Conservation (phyloP, 345 rosid genomes). For the Eucalyptus pauciflora region DNA sequence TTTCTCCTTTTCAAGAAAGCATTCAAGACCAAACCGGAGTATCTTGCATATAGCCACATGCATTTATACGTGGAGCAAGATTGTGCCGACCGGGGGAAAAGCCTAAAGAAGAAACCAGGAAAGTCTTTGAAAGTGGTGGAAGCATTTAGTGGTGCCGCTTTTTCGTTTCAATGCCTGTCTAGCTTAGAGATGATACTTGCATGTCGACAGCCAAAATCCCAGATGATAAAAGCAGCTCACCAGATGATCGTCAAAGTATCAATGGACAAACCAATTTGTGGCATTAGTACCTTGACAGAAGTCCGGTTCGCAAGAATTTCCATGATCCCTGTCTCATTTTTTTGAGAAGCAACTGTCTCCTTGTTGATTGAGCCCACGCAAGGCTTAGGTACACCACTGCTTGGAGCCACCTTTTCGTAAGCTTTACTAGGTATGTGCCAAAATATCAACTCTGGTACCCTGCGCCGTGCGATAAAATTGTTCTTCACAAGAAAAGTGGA, state of each 20-base stretch:
- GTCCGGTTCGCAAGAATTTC: slow-evolving; percentile 35
- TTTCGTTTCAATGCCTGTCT: neutral
- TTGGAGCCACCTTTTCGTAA: slow-evolving; percentile 66
- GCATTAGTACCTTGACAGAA: slow-evolving; percentile 56
- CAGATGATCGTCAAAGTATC: neutral
- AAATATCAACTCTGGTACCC: slow-evolving; percentile 78
- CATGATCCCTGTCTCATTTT: slow-evolving; percentile 69
- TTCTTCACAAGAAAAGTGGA: neutral
- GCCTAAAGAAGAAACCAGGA: neutral
- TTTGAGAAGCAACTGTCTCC: slow-evolving; percentile 73
- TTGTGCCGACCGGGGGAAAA: neutral
- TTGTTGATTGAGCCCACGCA: slow-evolving; percentile 83
- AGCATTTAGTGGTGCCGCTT: neutral
- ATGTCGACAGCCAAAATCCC: neutral
- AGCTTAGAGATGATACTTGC: neutral
- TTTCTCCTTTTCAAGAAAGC: neutral
- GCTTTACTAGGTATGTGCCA: slow-evolving; percentile 94
- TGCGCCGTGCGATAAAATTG: neutral
- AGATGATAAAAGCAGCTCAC: neutral
- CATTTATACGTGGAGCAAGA: neutral
- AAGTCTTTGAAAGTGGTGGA: neutral
- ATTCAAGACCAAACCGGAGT: neutral
- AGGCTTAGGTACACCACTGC: slow-evolving; percentile 35
- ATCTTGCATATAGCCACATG: neutral
- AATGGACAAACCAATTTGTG: neutral